Evolutionary conservation across 164 flowering plant genomes (phyloP).

Genomic region (Magnolia changhungtana): DNA sequence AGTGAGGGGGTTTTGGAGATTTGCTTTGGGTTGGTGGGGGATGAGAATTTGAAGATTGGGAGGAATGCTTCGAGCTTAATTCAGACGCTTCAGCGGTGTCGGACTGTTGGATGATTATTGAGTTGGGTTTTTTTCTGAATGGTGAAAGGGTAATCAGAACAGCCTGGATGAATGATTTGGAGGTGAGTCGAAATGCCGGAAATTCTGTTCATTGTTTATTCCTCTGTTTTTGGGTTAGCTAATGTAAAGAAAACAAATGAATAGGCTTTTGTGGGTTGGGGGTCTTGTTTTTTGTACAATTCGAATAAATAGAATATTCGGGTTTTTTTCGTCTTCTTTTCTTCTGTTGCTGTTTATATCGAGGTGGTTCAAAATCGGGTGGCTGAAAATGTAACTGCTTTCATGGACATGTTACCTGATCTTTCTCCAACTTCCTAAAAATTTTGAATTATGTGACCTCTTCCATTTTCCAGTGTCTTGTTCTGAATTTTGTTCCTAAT

Average conservation of each 20-base stretch:
- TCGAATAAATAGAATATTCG: slow-evolving; percentile 6
- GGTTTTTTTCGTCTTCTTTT: background rate
- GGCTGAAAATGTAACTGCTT: slow-evolving; percentile 9
- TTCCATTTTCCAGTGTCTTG: background rate
- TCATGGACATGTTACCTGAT: slow-evolving; percentile 4
- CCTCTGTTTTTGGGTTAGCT: slow-evolving; percentile 4
- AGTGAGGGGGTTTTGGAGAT: slow-evolving; percentile 59
- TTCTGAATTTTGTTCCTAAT: background rate
- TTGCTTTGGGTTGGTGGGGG: slow-evolving; percentile 62
- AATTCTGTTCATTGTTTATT: slow-evolving; percentile 6
- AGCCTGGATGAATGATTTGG: background rate
- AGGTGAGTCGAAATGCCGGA: slow-evolving; percentile 10
- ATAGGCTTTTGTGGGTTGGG: slow-evolving; percentile 5
- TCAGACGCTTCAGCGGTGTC: slow-evolving; percentile 41
- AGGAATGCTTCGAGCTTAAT: slow-evolving; percentile 64
- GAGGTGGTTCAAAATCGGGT: background rate
- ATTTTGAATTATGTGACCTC: background rate
- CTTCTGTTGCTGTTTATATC: slow-evolving; percentile 2
- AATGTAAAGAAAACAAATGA: slow-evolving; percentile 1
- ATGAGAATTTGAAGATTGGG: slow-evolving; percentile 81
- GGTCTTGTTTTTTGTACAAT: slow-evolving; percentile 5
- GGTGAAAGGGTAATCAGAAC: background rate
- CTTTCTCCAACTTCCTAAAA: background rate
- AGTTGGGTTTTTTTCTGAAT: background rate
- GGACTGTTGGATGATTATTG: background rate